A percentile compares a stretch with the other conserved stretches of the same genome.
These are phyloP conservation scores for Yamadazyma sp. DNA, from an alignment of 1,139 yeast species.

Conservation along the genomic window DNA sequence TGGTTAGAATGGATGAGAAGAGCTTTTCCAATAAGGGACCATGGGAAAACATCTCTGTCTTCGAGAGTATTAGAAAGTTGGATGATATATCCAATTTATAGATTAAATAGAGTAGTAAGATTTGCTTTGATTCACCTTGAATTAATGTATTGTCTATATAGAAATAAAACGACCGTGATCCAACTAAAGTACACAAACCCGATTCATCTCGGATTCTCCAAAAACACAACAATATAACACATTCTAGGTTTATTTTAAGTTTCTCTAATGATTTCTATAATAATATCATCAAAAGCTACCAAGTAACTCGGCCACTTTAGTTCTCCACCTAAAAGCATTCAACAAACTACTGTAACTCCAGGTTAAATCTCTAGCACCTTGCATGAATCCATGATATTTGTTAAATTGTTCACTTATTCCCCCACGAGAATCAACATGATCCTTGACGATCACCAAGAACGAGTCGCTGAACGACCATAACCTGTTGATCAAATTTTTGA, in stretches of 20 bases:
- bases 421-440: slow-evolving; percentile 74
- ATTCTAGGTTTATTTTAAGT: background rate
- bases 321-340: slow-evolving; percentile 68
- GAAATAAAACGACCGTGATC: slow-evolving; percentile 2
- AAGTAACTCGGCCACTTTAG: slow-evolving; percentile 5
- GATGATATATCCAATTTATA: slow-evolving; percentile 19
- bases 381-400: slow-evolving; percentile 76
- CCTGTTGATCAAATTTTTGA: slow-evolving; percentile 42
- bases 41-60: slow-evolving; percentile 47
- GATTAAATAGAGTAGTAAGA: no score
- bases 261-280: background rate
- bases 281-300: background rate
- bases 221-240: background rate
- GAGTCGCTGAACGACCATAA: slow-evolving; percentile 69
- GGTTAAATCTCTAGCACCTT: slow-evolving; percentile 83
- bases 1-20: slow-evolving; percentile 51
- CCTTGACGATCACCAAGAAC: slow-evolving; percentile 67
- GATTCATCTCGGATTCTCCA: background rate
- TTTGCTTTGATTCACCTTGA: background rate
- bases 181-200: slow-evolving; percentile 1
- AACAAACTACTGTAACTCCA: slow-evolving; percentile 90
- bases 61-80: slow-evolving; percentile 50
- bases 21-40: slow-evolving; percentile 39
- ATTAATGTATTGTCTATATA: slow-evolving; percentile 2
- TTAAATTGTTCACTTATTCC: slow-evolving; percentile 88